Evolutionary conservation across 805 yeast species (phyloP).

Genomic region (Saturnispora besseyi): DNA sequence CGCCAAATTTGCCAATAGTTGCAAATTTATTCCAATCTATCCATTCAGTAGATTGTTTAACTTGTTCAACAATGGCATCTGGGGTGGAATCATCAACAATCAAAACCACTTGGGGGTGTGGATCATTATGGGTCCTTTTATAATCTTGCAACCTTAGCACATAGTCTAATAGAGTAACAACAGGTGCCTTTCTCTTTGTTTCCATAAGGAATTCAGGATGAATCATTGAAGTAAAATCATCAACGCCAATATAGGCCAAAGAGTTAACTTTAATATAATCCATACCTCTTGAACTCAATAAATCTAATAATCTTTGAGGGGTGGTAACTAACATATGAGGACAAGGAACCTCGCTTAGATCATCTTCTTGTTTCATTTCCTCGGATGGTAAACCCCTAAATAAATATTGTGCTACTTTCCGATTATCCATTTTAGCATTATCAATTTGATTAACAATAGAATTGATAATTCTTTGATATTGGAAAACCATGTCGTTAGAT

Average conservation of each 20-base stretch:
- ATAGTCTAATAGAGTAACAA: constrained; percentile 26
- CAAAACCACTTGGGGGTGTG: constrained; percentile 26
- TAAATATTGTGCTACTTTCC: constrained; percentile 24
- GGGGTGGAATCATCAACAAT: constrained; percentile 27
- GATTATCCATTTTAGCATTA: not conserved
- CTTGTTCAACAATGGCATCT: constrained; percentile 38
- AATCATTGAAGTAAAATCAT: constrained; percentile 28
- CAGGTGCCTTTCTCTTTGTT: constrained; percentile 19
- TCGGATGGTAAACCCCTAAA: constrained; percentile 21
- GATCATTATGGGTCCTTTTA: constrained; percentile 23
- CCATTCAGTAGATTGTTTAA: constrained; percentile 47
- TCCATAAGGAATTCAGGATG: constrained; percentile 15
- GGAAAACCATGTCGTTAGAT: constrained; percentile 20
- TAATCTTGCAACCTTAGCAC: constrained; percentile 27
- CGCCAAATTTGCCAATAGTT: constrained; percentile 20
- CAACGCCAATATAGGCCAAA: constrained; percentile 25
- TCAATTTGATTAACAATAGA: constrained; percentile 9
- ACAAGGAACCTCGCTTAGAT: constrained; percentile 15
- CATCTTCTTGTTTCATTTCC: constrained; percentile 21
- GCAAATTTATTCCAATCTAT: constrained; percentile 27
- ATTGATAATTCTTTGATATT: constrained; percentile 16
- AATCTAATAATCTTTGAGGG: constrained; percentile 30
- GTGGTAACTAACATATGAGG: constrained; percentile 30
- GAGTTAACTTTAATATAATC: constrained; percentile 23
- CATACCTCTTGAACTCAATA: constrained; percentile 27